A percentile compares a stretch with the other conserved stretches of the same genome.
Conservation (phyloP, 805 yeast species). For the Hanseniaspora lachancei region DNA sequence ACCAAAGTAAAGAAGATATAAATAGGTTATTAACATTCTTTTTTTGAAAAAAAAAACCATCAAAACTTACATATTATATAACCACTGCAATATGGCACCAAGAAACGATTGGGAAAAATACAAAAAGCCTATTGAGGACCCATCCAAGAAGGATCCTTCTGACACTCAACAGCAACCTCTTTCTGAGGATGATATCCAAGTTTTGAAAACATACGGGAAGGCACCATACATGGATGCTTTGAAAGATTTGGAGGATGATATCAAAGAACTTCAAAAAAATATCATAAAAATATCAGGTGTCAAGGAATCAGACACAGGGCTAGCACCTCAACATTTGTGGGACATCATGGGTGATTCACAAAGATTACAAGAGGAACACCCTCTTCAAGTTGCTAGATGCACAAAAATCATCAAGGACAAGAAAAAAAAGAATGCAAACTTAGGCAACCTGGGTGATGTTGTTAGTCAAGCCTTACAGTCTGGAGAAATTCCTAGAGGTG, state of each 20-base stretch:
- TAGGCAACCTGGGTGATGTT: conserved; percentile 18
- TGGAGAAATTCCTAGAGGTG: conserved; percentile 13
- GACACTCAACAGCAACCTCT: conserved; percentile 66
- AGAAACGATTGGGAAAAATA: conserved; percentile 98
- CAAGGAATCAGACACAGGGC: conserved; percentile 94
- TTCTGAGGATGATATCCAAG: conserved; percentile 94
- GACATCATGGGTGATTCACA: conserved; percentile 94
- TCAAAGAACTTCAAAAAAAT: conserved; percentile 67
- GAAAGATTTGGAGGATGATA: conserved; percentile 74
- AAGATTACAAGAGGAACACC: conserved; percentile 84
- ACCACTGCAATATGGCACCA: conserved; percentile 49
- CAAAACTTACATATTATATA: not conserved
- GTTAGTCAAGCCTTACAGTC: conserved; percentile 5
- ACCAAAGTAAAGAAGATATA: too few relatives aligned
- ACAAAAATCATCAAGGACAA: conserved; percentile 78
- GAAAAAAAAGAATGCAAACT: conserved; percentile 5
- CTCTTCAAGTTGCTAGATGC: conserved; percentile 95
- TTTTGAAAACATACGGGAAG: conserved; percentile 89
- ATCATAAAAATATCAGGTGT: conserved; percentile 91
- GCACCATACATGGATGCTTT: conserved; percentile 84
- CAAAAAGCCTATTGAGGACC: conserved; percentile 70
- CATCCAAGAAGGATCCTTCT: conserved; percentile 34
- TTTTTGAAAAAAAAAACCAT: too few relatives aligned
- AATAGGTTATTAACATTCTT: too few relatives aligned
- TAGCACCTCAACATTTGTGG: conserved; percentile 94